Percentiles rank a stretch among this genome's conserved stretches.
Evolutionary conservation across 352 stramenopile species (phyloP).

Genomic region (Pythium diclinum): DNA sequence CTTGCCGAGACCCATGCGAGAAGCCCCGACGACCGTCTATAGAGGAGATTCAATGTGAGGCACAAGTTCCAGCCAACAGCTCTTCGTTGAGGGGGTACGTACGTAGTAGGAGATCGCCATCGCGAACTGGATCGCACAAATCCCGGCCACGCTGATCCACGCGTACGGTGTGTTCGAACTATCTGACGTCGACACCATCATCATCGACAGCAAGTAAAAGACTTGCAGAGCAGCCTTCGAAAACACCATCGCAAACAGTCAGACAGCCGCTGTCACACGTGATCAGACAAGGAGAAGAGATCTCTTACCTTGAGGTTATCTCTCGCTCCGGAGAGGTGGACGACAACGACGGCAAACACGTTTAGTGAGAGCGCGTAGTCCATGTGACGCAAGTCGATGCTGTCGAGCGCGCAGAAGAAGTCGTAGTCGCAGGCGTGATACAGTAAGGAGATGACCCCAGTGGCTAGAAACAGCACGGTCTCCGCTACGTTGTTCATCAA

Average conservation of each 20-base stretch:
- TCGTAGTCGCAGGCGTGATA: conserved; percentile 38
- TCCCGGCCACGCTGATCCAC: conserved; percentile 28
- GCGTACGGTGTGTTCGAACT: conserved; percentile 19
- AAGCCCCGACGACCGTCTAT: conserved; percentile 16
- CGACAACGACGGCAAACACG: conserved; percentile 28
- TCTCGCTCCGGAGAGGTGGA: conserved; percentile 35
- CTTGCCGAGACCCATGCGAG: conserved; percentile 25
- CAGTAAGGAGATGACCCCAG: conserved; percentile 28
- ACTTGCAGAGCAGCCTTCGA: conserved; percentile 29
- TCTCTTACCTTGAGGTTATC: conserved; percentile 32
- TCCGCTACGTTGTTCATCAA: conserved; percentile 15
- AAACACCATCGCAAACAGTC: neutral
- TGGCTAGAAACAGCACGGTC: conserved; percentile 25
- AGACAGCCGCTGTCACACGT: no score
- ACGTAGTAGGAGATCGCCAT: conserved; percentile 35
- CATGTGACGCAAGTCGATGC: conserved; percentile 26
- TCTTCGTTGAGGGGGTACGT: neutral
- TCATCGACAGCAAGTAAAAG: conserved; percentile 31
- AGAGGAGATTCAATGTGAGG: neutral
- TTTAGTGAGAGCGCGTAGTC: conserved; percentile 39
- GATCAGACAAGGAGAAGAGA: no score
- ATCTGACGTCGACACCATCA: conserved; percentile 26
- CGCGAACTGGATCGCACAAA: conserved; percentile 28
- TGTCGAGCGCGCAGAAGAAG: conserved; percentile 31
- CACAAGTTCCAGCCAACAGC: neutral